Evolutionary conservation across 495 filamentous ascomycete species (phyloP).

Genomic region (Penicillium roqueforti): DNA sequence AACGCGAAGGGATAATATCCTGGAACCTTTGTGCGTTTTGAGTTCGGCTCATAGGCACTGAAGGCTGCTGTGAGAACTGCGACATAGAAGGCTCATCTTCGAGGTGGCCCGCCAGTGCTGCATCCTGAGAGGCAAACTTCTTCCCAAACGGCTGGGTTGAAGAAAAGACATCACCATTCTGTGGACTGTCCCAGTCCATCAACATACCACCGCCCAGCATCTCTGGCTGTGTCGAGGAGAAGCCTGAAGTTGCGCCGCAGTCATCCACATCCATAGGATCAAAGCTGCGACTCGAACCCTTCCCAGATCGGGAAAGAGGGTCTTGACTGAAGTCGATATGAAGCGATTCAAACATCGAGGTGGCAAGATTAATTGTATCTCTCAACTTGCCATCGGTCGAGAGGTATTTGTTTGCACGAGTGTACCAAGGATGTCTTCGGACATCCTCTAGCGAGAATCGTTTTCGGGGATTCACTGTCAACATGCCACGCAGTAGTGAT

Average conservation of each 20-base stretch:
- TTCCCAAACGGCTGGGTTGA: slow-evolving; percentile 47
- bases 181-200: slow-evolving; percentile 74
- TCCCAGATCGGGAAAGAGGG: slow-evolving; percentile 44
- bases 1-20: slow-evolving; percentile 79
- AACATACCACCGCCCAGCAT: slow-evolving; percentile 60
- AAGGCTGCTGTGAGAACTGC: slow-evolving; percentile 80
- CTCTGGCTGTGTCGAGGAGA: slow-evolving; percentile 78
- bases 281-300: slow-evolving; percentile 37
- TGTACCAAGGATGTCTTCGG: slow-evolving; percentile 93
- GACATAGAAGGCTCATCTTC: slow-evolving; percentile 87
- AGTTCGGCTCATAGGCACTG: slow-evolving; percentile 75
- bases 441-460: slow-evolving; percentile 89
- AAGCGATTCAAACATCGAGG: slow-evolving; percentile 88
- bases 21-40: slow-evolving; percentile 83
- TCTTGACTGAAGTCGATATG: slow-evolving; percentile 81
- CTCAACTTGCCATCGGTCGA: slow-evolving; percentile 67
- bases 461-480: slow-evolving; percentile 68
- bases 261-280: slow-evolving; percentile 54
- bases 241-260: slow-evolving; percentile 40
- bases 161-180: slow-evolving; percentile 49
- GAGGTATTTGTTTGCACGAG: slow-evolving; percentile 72
- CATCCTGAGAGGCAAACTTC: slow-evolving; percentile 28
- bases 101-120: slow-evolving; percentile 55
- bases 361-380: slow-evolving; percentile 79
- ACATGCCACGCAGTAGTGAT: slow-evolving; percentile 90